Evolutionary conservation across 257 asterid genomes (phyloP), one percentile per base, ranked within the genome.

Genomic region (Solanum sejunctum): DNA sequence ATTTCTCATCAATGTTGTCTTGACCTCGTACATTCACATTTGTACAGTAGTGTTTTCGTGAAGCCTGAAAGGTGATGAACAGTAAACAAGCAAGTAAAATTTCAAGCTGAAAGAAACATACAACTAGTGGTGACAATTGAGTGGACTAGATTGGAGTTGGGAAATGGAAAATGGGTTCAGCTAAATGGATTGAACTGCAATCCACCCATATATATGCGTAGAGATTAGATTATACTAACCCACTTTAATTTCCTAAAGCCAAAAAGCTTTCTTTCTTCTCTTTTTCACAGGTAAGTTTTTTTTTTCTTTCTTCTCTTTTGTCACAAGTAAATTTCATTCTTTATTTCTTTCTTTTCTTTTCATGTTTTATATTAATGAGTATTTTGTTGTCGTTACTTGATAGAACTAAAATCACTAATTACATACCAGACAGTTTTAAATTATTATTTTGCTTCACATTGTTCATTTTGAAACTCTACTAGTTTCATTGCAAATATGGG

Each of bases 21-120:
- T 56, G 86, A 26, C 97, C 96, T 15, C 94, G 92, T 41, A 97
- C 61, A 81, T 87, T 11, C 54, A 90, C 85, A 83, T 91, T 97
- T 87, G 99, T 97, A 88, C 99, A 97, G 77, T 92, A 97, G 82
- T 92, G 99, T 85, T 88, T 95, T 83, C 98, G 90, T 85, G 99
- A 97, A 78, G 97, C 99, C 99, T 97, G 92, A 60, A 87, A 89
- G 67, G 82, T 52, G 23, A 75, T 81, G 23, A 84, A 71, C 75
- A 85, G 83, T 51, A 45, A 75, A 75, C 56, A 43, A 61, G 82
- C 58, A 79, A 85, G 71, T 66, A 47, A 23, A 51, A 79, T 64
- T 55, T 43, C 71, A 54, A 63, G 56, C 54, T 61, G 45, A 86
- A 58, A 84, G 60, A 80, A 71, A 80, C 28, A 66, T 45, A 70